These are phyloP conservation scores for Setaria viridis DNA, from an alignment of 202 grass and related monocot species.

Conservation along the genomic window DNA sequence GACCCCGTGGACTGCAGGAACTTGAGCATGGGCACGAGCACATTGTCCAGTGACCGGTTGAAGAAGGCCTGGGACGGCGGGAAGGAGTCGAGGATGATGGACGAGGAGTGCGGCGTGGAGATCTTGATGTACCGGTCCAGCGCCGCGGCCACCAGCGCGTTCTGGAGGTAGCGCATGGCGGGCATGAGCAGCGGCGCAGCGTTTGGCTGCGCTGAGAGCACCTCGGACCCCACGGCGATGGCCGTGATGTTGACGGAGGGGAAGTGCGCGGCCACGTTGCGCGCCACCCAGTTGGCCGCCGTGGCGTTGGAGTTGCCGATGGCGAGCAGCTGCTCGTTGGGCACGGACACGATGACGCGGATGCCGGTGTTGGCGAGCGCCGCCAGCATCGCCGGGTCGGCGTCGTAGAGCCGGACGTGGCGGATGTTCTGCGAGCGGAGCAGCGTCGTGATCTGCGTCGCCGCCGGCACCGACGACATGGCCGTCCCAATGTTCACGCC, in stretches of 20 bases:
- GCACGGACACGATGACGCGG: slow-evolving; percentile 87
- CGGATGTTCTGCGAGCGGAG: slow-evolving; percentile 88
- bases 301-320: slow-evolving; percentile 94
- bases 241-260: slow-evolving; percentile 93
- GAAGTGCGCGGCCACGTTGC: slow-evolving; percentile 81
- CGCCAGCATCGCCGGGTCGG: slow-evolving; percentile 76
- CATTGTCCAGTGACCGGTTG: slow-evolving; percentile 84
- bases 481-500: slow-evolving; percentile 93
- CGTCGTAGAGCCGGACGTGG: slow-evolving; percentile 84
- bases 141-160: slow-evolving; percentile 91
- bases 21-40: slow-evolving; percentile 76
- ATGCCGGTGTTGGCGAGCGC: slow-evolving; percentile 85
- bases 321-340: slow-evolving; percentile 96
- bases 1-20: slow-evolving; percentile 86
- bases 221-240: slow-evolving; percentile 86
- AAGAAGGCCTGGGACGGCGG: slow-evolving; percentile 98
- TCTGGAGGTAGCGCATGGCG: slow-evolving; percentile 87
- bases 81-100: slow-evolving; percentile 98
- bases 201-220: slow-evolving; percentile 80
- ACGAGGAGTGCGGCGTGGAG: slow-evolving; percentile 92
- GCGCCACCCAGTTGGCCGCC: slow-evolving; percentile 83
- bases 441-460: slow-evolving; percentile 82
- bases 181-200: slow-evolving; percentile 76
- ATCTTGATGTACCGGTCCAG: slow-evolving; percentile 83
- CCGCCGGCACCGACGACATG: slow-evolving; percentile 74